A percentile compares a stretch with the other conserved stretches of the same genome.
phyloP scores from a whole-genome alignment of 148 eudicot genomes.

The Chenopodium berlandieri region DNA sequence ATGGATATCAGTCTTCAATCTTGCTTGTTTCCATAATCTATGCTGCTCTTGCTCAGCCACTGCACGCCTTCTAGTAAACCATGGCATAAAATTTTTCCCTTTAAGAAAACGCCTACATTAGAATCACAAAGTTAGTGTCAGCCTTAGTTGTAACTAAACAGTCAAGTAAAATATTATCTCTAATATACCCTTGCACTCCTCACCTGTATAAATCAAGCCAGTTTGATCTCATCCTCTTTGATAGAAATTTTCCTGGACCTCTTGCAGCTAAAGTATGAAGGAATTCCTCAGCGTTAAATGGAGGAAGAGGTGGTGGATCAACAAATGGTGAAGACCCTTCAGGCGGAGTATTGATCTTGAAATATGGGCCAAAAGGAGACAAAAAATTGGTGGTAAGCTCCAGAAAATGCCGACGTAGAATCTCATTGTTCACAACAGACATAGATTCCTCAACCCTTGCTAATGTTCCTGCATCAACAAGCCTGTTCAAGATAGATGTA shows the following conservation, averaged over 20 bases:
- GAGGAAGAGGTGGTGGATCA: conserved; percentile 79
- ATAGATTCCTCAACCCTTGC: conserved; percentile 94
- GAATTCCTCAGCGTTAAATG: conserved; percentile 72
- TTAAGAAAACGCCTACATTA: conserved; percentile 68
- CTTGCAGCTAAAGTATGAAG: conserved; percentile 70
- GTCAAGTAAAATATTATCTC: neutral
- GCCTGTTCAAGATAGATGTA: conserved; percentile 91
- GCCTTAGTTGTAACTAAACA: neutral
- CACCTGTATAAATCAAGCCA: conserved; percentile 96
- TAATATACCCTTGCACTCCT: neutral
- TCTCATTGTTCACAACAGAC: conserved; percentile 98
- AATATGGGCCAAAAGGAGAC: conserved; percentile 94
- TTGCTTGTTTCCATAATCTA: conserved; percentile 84
- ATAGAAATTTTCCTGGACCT: conserved; percentile 95
- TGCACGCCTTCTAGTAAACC: conserved; percentile 85
- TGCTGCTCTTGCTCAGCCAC: conserved; percentile 84
- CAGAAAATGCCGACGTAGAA: conserved; percentile 89
- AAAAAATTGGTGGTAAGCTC: conserved; percentile 94
- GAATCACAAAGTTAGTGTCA: conserved; percentile 16
- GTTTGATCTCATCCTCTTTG: conserved; percentile 87
- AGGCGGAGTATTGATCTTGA: conserved; percentile 80
- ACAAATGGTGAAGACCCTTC: conserved; percentile 86
- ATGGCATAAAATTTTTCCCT: conserved; percentile 81
- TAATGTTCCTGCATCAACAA: conserved; percentile 89
- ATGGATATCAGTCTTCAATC: conserved; percentile 69